These are phyloP conservation scores for Phytophthora rubi DNA, from an alignment of 352 stramenopile genomes.

Conservation along the genomic window DNA sequence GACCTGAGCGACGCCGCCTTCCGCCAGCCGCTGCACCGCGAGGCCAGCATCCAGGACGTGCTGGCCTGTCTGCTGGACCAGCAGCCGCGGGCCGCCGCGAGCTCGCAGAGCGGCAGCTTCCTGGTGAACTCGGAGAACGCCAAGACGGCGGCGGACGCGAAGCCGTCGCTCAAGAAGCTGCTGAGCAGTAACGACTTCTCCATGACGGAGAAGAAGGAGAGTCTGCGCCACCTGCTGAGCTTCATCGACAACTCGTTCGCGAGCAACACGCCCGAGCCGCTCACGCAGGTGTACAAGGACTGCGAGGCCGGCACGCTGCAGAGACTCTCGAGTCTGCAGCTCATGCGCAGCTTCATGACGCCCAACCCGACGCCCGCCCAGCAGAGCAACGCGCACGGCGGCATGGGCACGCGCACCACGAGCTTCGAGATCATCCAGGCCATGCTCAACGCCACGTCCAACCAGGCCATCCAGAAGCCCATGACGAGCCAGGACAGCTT, in stretches of 20 bases:
- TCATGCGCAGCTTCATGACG: constrained; percentile 83
- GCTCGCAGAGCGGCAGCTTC: constrained; percentile 62
- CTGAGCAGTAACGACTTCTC: constrained; percentile 85
- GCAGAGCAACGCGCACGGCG: constrained; percentile 7
- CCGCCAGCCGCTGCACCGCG: constrained; percentile 65
- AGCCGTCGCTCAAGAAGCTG: constrained; percentile 79
- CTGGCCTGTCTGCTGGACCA: constrained; percentile 79
- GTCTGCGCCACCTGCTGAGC: constrained; percentile 76
- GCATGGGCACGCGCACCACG: constrained; percentile 74
- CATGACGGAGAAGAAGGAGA: constrained; percentile 90
- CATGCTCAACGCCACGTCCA: constrained; percentile 87
- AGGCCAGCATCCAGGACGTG: constrained; percentile 82
- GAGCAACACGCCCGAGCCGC: constrained; percentile 69
- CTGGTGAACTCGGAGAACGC: constrained; percentile 57
- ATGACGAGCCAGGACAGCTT: constrained; percentile 90
- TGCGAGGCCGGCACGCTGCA: constrained; percentile 72
- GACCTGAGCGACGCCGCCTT: constrained; percentile 23
- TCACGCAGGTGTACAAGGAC: constrained; percentile 86
- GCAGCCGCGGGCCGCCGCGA: constrained; percentile 48
- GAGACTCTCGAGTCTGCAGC: constrained; percentile 76
- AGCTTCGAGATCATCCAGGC: constrained; percentile 90
- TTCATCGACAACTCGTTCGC: constrained; percentile 89
- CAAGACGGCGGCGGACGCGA: constrained; percentile 36
- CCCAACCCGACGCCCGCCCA: constrained; percentile 23
- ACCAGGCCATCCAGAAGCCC: constrained; percentile 85